Base-by-base conservation (phyloP, 352 stramenopile species). In the Phytopythium cucurbitacearum region DNA sequence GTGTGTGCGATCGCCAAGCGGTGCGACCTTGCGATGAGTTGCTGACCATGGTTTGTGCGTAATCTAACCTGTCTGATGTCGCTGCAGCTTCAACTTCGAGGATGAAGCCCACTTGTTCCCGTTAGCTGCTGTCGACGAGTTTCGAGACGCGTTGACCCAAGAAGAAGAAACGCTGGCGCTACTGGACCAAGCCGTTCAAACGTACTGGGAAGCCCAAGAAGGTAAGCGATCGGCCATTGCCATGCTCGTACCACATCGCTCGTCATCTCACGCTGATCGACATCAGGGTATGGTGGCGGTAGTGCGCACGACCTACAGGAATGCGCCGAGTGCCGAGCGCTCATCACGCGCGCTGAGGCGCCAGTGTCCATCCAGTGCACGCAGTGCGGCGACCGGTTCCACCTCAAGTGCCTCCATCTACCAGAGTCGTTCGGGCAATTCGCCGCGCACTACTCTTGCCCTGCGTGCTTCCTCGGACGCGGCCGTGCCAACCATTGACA, bases 101-200 rank as follows among this genome's bases (percentile, higher is more conserved):
- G 80, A 91, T 33, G 77, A 91, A 60, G 64, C 67, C 15, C 77
- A 91, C 48, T 64, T 91, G 12, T 89, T 76, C 44, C 76, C 80
- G 8, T 61, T 91, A 15, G 67, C 64, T 28, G 73, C 64, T 0
- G 35, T 87, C 4, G 48, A 70, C 13, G 53, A 57, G 1, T 78
- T 89, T 43, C 48, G 79, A 32, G 8, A 21, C 0, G 40, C 40
- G 16, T 48, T 87, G 3, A 53, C 67, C n/a, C 37, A 49, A 13
- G 65, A 75, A 45, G 73, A 83, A 34, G 21, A 61, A 11, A 56
- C 50, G 36, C 42, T 86, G 9, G 28, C 53, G 40, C 58, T 48
- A 34, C 65, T 87, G 13, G 72, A 89, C 54, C 43, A 68, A 33
- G 44, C 49, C 4, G 28, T 85, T 12, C 64, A 71, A 58, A 41